Evolutionary conservation across 306 rosid species (phyloP), one percentile per base, ranked within the genome.

Genomic region (Gynostemma pentaphyllum): DNA sequence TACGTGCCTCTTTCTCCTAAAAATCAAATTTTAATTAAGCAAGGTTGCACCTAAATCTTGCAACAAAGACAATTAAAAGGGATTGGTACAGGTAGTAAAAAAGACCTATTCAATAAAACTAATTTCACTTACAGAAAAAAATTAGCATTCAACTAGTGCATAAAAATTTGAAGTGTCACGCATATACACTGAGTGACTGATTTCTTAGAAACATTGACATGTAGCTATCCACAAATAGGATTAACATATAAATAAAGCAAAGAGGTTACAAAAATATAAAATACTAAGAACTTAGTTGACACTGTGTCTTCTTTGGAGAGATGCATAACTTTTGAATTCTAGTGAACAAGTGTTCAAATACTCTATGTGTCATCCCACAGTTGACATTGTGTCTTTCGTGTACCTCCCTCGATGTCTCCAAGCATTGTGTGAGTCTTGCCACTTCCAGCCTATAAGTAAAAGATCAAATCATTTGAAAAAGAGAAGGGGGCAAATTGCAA

Each of bases 391-490:
- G 96, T 70, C 99, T 86, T n/a, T 78, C 94, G 83, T 46, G 99
- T 86, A 62, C 96, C 99, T 44, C 86, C 96, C 68, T 92, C 99
- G 66, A 92, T 86, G 67, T 92, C 99, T 72, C 99, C 99, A 34
- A 92, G 99, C 99, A 92, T 92, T 45, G 99, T 92, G 76, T 92
- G 95, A 67, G 99, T 92, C 83, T 92, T 92, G 60, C 99, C 99
- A 64, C 99, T 92, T 79, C 99, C 99, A 26, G 99, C 88, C 99
- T 92, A n/a, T n/a, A n/a, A n/a, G 29, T 13, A 70, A 65, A 64
- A 22, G 66, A 47, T 75, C n/a, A n/a, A 4, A 28, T 18, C 28
- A 45, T n/a, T 21, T 32, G 60, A 19, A 50, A 15, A 13, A 26
- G 9, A 21, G n/a, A n/a, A n/a, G n/a, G n/a, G n/a, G n/a, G n/a